Base-by-base conservation (phyloP, 331 rosid genomes). In the Stylosanthes scabra region DNA sequence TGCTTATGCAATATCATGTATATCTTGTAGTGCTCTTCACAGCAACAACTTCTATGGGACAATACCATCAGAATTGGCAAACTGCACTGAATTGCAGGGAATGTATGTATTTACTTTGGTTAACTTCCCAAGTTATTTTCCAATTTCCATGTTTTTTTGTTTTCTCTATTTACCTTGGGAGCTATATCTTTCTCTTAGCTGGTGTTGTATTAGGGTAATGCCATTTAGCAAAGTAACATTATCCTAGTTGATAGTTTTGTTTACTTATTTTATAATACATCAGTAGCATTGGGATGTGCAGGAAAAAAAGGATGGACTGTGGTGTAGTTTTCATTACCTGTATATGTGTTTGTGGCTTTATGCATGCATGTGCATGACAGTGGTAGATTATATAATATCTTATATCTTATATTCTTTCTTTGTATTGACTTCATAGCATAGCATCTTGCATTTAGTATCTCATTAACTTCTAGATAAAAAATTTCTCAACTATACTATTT, bases 41-140 rank as follows among this genome's bases (percentile, higher is more conserved):
- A 62, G 79, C 87, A 95, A 95, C 88, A 88, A 87, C 82, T 78
- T 95, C 71, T 92, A 90, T 85, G 96, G 92, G 68, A 66, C 86
- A 45, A 85, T 95, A 84, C 99, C 99, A 63, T 85, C 98, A 70
- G 98, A 87, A 58, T 68, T 95, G 91, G 99, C 93, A 77, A 95
- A 95, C 69, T 95, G 99, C 90, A 87, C 92, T 8, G 82, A 77
- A 55, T 76, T 92, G 88, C 83, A 88, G 79, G 82, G 80, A 82
- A 65, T 95, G 99, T 95, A 86, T 77, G 99, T 82, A 60, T 60
- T 76, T 41, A 63, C 40, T 62, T 66, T 67, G 60, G 68, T 68
- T 78, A 49, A 12, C 6, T 49, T 13, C 5, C 15, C 54, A 29
- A 42, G 52, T 80, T 78, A 31, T 14, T 28, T 47, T 59, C 12